Conservation (phyloP, 1,284 basidiomycete species). For the Puccinia coronata region DNA sequence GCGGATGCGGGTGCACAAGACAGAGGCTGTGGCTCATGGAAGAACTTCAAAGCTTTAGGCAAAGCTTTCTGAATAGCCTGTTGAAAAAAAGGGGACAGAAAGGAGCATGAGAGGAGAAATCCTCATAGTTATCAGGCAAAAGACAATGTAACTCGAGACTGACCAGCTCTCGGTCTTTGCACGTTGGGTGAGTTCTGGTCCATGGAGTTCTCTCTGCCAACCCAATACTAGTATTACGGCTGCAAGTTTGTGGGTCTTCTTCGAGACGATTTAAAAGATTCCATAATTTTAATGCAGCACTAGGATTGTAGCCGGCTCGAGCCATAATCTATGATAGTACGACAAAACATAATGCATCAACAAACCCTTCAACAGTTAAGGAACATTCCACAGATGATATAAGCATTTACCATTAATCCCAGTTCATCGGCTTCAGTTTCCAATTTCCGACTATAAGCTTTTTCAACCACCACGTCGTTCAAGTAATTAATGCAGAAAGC, state of each 20-base stretch:
- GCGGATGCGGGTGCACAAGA: neutral
- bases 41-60: slow-evolving; percentile 12
- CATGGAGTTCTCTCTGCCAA: slow-evolving; percentile 59
- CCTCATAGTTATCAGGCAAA: neutral
- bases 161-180: slow-evolving; percentile 59
- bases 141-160: slow-evolving; percentile 23
- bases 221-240: slow-evolving; percentile 55
- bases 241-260: slow-evolving; percentile 56
- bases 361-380: slow-evolving; percentile 42
- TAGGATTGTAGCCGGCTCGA: slow-evolving; percentile 62
- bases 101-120: neutral
- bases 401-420: slow-evolving; percentile 59
- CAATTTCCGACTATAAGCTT: slow-evolving; percentile 63
- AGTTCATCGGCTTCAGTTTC: slow-evolving; percentile 64
- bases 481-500: slow-evolving; percentile 62
- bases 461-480: slow-evolving; percentile 62
- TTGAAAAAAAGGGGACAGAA: neutral
- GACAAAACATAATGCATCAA: neutral
- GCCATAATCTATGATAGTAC: slow-evolving; percentile 59
- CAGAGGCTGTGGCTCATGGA: neutral
- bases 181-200: slow-evolving; percentile 63
- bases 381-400: neutral
- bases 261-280: slow-evolving; percentile 62
- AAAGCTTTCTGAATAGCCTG: slow-evolving; percentile 35
- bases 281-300: slow-evolving; percentile 62